Base-by-base conservation (phyloP, 1,284 basidiomycete genomes). In the Sanghuangporus sanghuang region DNA sequence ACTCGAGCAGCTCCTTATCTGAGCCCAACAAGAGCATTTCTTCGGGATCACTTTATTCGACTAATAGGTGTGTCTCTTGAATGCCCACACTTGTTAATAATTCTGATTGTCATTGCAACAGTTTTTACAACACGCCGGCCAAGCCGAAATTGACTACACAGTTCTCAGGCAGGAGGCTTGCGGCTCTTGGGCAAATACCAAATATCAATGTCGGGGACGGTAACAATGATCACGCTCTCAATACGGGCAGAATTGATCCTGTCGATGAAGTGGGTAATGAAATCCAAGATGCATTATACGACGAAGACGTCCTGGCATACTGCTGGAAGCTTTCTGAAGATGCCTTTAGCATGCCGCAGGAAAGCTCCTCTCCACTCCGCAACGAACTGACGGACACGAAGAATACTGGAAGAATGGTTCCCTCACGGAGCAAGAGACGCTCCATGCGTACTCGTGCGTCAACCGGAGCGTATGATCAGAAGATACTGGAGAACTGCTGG, bases 401-500 rank as follows among this genome's bases (percentile, higher is more conserved):
- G 16, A 46, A 7, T 46, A 4, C 21, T 18, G 18, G 11, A 27
- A 27, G n/a, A 32, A 32, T 35, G 42, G 35, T n/a, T 7, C 16
- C 14, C 21, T n/a, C 57, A 35, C 27, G 36, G 35, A 36, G 53
- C 12, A n/a, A 59, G 27, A 16, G 44, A 49, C 42, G 14, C 14
- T 21, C 42, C 55, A 9, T 21, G n/a, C 16, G 32, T n/a, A n/a
- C 14, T 9, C 11, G 9, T 16, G 12, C 16, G 3, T 18, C 42
- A 8, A 46, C 36, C 23, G 52, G 42, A 42, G 32, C 36, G 16
- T 32, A 61, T 44, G 63, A 64, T 38, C 40, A 35, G 8, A 61
- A 40, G 16, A 61, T 61, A 6, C 54, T 61, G 42, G 55, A 64
- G 21, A 52, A 61, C 46, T 57, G 54, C 40, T 61, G 63, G 63